These are phyloP conservation scores for Gynandropsis gynandra DNA, from an alignment of 345 rosid genomes.

Conservation along the genomic window DNA sequence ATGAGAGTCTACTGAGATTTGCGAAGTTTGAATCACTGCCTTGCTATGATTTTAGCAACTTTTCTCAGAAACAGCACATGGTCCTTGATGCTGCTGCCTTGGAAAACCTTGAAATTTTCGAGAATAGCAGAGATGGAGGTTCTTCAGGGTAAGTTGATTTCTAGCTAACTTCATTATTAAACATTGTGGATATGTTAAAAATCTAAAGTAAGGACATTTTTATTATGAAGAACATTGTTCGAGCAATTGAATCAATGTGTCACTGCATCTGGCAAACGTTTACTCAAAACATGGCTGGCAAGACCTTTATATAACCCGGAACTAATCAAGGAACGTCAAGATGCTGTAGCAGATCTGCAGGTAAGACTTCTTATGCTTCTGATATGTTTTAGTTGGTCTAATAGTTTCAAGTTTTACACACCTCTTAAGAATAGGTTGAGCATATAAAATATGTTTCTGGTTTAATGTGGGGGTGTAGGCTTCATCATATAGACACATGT, in stretches of 20 bases:
- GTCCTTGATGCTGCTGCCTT: constrained; percentile 95
- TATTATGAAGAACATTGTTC: constrained; percentile 62
- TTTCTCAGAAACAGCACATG: constrained; percentile 66
- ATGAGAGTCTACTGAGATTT: constrained; percentile 81
- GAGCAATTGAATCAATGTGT: constrained; percentile 87
- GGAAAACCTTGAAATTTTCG: constrained; percentile 96
- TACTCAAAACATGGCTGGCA: constrained; percentile 90
- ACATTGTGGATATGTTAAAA: constrained; percentile 11
- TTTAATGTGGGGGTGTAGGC: background rate
- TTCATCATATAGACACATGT: background rate
- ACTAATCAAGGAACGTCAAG: constrained; percentile 84
- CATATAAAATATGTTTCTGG: too few relatives aligned
- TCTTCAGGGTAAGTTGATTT: constrained; percentile 55
- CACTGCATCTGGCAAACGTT: constrained; percentile 88
- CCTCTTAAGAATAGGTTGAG: too few relatives aligned
- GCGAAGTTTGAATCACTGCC: constrained; percentile 83
- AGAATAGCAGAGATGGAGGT: constrained; percentile 84
- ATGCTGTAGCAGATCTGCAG: constrained; percentile 77
- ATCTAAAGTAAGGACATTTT: constrained; percentile 20
- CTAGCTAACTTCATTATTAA: constrained; percentile 15
- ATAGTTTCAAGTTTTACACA: too few relatives aligned
- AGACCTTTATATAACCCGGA: constrained; percentile 64
- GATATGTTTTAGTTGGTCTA: background rate
- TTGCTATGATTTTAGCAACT: constrained; percentile 43
- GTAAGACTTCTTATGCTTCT: constrained; percentile 30